Evolutionary conservation across 225 moss, liverwort and hornwort genomes (phyloP), one percentile per base, ranked within the genome.

Genomic region (Climacium dendroides): DNA sequence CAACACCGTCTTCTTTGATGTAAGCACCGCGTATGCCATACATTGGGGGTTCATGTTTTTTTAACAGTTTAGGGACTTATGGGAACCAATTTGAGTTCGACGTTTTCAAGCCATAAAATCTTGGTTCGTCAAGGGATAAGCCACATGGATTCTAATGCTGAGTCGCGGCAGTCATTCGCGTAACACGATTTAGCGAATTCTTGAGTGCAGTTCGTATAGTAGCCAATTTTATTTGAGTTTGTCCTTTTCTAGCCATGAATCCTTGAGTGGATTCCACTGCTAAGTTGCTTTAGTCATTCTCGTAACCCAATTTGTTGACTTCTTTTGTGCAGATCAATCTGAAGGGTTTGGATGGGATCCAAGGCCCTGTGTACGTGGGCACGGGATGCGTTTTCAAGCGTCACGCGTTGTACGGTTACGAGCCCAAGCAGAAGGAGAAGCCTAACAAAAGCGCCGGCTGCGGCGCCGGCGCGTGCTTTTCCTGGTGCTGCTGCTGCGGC

Each of bases 1-100:
- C 92, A 97, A 97, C 86, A 97, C 97, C 26, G 97, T 97, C 32
- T 97, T 97, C 85, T 97, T 97, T 25, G 97, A 97, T 65, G 96
- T 96, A 91, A 88, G 83, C 43, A 37, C 15, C 25, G 34, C 37
- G 35, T 47, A 34, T 48, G 39, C 39, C 24, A 16, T 81, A 35
- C 19, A 48, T 64, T 48, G 35, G 26, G 15, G 28, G 25, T 28
- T 18, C 24, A 17, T 23, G 32, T 81, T 22, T 11, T n/a, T n/a
- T 11, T 17, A 8, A 58, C 7, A 58, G 39, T 61, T 47, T 61
- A 10, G 15, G 45, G 13, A 32, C 32, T 32, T 34, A 32, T 34
- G 22, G 15, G 34, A 20, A 11, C 34, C 47, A 23, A 45, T 61
- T 54, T n/a, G 9, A 54, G 15, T 54, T 54, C 6, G 9, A 53